Conservation (phyloP, 2,329 filamentous ascomycete species). For the Trichoderma simmonsii region DNA sequence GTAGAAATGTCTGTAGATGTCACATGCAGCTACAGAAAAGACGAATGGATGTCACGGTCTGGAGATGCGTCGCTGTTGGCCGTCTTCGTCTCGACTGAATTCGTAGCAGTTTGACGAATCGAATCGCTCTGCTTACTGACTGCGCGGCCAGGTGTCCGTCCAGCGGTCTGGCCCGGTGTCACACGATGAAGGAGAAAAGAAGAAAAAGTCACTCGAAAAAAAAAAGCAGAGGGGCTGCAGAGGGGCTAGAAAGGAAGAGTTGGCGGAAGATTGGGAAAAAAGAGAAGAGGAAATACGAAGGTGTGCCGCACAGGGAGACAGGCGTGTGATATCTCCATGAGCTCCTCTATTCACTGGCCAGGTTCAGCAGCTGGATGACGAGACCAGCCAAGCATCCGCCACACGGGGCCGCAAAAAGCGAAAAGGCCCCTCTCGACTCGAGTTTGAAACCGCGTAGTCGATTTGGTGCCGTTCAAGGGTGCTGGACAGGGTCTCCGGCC, state of each 20-base stretch:
- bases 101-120: conserved; percentile 1
- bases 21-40: neutral
- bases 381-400: conserved; percentile 2
- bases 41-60: neutral
- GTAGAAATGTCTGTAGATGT: neutral
- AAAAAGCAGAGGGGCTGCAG: conserved; percentile 3
- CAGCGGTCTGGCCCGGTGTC: neutral
- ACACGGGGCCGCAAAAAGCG: neutral
- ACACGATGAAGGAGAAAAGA: neutral
- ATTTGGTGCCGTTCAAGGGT: conserved; percentile 7
- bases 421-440: conserved; percentile 5
- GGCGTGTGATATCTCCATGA: conserved; percentile 7
- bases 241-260: neutral
- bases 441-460: conserved; percentile 16
- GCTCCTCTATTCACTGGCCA: conserved; percentile 15
- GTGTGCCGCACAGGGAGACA: conserved; percentile 16
- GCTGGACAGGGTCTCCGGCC: conserved; percentile 3
- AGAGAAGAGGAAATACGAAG: conserved; percentile 16
- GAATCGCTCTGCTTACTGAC: conserved; percentile 6
- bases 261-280: neutral
- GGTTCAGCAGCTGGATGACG: neutral
- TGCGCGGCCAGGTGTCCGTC: neutral
- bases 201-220: neutral
- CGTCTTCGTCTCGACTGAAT: neutral
- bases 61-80: neutral